Conservation (phyloP, 805 yeast species). For the Spencermartinsiella europaea region DNA sequence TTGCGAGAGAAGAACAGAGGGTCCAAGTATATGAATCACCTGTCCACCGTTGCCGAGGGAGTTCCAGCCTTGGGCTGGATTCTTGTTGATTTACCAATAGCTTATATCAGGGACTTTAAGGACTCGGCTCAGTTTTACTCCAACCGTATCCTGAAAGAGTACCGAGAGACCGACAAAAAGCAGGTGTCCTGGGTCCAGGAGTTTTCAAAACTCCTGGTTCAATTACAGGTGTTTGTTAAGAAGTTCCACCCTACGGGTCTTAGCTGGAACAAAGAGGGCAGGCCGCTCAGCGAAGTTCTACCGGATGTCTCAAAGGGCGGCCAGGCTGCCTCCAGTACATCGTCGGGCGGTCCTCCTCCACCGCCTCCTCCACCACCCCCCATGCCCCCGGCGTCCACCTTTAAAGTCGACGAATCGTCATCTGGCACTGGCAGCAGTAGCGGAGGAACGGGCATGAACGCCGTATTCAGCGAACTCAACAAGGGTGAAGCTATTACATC, state of each 20-base stretch:
- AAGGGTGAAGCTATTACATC: constrained; percentile 81
- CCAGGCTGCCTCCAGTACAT: constrained; percentile 36
- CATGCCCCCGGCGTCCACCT: constrained; percentile 73
- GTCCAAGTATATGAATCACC: constrained; percentile 59
- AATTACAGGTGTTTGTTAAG: constrained; percentile 66
- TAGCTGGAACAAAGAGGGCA: constrained; percentile 64
- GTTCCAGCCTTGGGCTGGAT: constrained; percentile 91
- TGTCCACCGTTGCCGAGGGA: constrained; percentile 85
- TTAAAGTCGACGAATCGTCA: constrained; percentile 30
- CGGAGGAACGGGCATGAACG: constrained; percentile 76
- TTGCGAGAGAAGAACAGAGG: constrained; percentile 72
- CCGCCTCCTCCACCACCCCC: constrained; percentile 95
- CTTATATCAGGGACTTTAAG: constrained; percentile 72
- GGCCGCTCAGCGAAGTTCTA: constrained; percentile 49
- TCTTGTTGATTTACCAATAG: constrained; percentile 66
- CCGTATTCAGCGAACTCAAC: constrained; percentile 88
- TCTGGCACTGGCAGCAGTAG: constrained; percentile 26
- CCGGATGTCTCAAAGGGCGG: constrained; percentile 33
- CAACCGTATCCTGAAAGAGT: constrained; percentile 82
- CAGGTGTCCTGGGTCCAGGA: constrained; percentile 79
- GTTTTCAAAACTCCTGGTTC: constrained; percentile 60
- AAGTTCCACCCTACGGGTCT: constrained; percentile 81
- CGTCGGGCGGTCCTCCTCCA: constrained; percentile 36
- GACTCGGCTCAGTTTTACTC: constrained; percentile 95
- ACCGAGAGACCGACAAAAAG: constrained; percentile 60